phyloP scores from a whole-genome alignment of 352 stramenopile genomes.

The Phytopythium helicoides region DNA sequence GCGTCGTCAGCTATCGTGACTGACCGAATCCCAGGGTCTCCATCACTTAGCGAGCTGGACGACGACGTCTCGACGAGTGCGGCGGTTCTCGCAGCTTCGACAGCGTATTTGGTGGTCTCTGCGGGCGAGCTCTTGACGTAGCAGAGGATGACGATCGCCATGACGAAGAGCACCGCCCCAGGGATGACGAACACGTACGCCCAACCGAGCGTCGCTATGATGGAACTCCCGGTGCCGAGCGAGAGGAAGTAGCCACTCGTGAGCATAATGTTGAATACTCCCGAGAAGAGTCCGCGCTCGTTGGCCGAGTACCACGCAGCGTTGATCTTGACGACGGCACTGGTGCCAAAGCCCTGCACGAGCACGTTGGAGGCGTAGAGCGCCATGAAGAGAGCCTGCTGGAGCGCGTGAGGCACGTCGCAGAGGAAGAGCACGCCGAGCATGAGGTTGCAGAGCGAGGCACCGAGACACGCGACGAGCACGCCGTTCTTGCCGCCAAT shows the following conservation, averaged over 20 bases:
- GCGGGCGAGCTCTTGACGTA: conserved; percentile 57
- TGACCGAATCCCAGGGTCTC: background rate
- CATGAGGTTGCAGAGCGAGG: conserved; percentile 59
- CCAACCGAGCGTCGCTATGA: conserved; percentile 64
- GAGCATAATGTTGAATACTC: conserved; percentile 79
- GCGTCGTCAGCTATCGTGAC: background rate
- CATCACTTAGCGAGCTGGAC: conserved; percentile 3
- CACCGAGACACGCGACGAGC: conserved; percentile 61
- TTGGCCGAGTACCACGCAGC: conserved; percentile 63
- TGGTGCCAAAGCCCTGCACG: conserved; percentile 76
- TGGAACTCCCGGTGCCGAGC: conserved; percentile 54
- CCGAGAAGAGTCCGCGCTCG: conserved; percentile 66
- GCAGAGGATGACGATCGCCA: conserved; percentile 47
- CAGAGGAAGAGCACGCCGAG: conserved; percentile 54
- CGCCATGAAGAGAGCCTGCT: conserved; percentile 48
- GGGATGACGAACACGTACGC: conserved; percentile 74
- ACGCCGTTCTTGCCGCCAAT: conserved; percentile 71
- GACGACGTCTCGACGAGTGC: conserved; percentile 4
- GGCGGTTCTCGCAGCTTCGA: conserved; percentile 8
- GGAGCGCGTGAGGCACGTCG: conserved; percentile 22
- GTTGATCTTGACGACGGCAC: conserved; percentile 85
- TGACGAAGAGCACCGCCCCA: conserved; percentile 41
- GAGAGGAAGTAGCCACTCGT: conserved; percentile 76
- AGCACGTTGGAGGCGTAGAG: conserved; percentile 69
- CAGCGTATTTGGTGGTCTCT: conserved; percentile 34